phyloP scores from a whole-genome alignment of 345 rosid genomes.

The Barbarea vulgaris region DNA sequence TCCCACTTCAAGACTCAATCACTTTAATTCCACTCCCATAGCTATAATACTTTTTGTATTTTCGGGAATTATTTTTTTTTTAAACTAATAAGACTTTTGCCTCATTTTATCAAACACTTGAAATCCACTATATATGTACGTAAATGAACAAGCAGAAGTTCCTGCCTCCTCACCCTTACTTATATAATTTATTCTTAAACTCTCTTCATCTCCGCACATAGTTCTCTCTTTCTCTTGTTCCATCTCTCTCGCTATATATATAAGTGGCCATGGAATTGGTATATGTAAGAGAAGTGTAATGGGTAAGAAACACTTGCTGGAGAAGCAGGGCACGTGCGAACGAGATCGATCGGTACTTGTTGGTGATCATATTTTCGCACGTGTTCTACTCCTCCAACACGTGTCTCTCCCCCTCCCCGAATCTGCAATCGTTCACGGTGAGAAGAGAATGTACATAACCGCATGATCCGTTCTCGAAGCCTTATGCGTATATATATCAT shows the following conservation, averaged over 20 bases:
- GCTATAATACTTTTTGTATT: neutral
- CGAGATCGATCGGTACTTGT: neutral
- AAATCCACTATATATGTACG: slow-evolving; percentile 30
- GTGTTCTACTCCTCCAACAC: slow-evolving; percentile 99
- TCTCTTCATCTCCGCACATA: neutral
- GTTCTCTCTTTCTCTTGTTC: neutral
- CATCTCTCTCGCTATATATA: neutral
- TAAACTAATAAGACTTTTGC: neutral
- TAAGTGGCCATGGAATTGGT: neutral
- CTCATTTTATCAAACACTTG: slow-evolving; percentile 32
- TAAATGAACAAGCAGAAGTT: slow-evolving; percentile 21
- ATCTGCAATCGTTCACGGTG: neutral
- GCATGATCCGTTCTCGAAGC: no score
- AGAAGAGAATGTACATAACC: neutral
- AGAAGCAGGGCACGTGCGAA: slow-evolving; percentile 99
- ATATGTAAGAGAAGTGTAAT: slow-evolving; percentile 10
- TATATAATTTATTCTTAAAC: neutral
- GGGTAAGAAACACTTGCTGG: slow-evolving; percentile 87
- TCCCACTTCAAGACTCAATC: slow-evolving; percentile 73
- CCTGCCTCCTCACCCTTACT: slow-evolving; percentile 33
- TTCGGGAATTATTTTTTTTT: neutral
- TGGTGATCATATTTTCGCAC: slow-evolving; percentile 55
- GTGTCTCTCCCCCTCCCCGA: slow-evolving; percentile 54
- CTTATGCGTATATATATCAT: neutral
- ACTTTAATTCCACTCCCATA: slow-evolving; percentile 36